Evolutionary conservation across 2,329 filamentous ascomycete species (phyloP), one percentile per base, ranked within the genome.

Genomic region (Neonectria magnoliae): DNA sequence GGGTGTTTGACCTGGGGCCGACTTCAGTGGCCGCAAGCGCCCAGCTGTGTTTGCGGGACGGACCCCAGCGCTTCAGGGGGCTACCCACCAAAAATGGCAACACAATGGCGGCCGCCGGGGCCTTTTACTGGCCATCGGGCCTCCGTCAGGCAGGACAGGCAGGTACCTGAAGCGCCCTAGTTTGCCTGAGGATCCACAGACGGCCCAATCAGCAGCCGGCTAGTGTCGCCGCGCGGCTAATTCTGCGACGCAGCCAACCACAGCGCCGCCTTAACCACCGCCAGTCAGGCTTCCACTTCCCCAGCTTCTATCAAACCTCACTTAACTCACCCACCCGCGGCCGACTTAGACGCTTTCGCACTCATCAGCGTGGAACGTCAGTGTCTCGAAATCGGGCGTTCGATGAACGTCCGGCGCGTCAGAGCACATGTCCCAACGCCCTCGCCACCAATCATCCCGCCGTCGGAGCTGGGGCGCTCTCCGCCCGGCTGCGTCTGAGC

Each of bases 161-260:
- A 38, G 36, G n/a, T 50, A 33, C 57, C 41, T 38, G 51, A 57
- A 57, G 61, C 62, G 60, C 67, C 52, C 54, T 51, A 33, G 47
- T 10, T 38, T 18, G 16, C 20, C n/a, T 8, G 20, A 14, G 18
- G 18, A 48, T 38, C 20, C 44, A 18, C 53, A 13, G 10, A 14
- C 3, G 42, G 42, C 44, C 73, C 73, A 75, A 75, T 72, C 65
- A 70, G 47, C 45, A 54, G 27, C 58, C 41, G 48, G 25, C 54
- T 36, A 27, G 25, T 50, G n/a, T n/a, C 33, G 48, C 66, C 54
- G 67, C 73, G 73, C 73, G 73, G 62, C 72, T 71, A 69, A 58
- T 60, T 60, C 66, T 73, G 71, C 58, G 61, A 75, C 73, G 56
- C 61, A 62, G 55, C 71, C 70, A 70, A 70, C 66, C 66, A 71